Evolutionary conservation across 2,329 filamentous ascomycete genomes (phyloP), one percentile per base, ranked within the genome.

Genomic region (Epichloe festucae): DNA sequence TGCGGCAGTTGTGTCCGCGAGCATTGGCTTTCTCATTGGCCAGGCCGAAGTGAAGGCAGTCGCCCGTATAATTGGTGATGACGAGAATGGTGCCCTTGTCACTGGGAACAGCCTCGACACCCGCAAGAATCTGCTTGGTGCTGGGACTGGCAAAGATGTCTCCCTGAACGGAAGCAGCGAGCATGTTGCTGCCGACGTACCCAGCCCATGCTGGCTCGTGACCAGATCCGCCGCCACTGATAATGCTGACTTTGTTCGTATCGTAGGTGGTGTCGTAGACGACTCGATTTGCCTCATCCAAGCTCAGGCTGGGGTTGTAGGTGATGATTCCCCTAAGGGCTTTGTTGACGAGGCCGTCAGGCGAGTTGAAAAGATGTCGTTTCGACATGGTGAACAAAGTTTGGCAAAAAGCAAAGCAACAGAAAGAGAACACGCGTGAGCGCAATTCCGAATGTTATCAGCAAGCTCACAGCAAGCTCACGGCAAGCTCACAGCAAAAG

Each of bases 1-100:
- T 77, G 52, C 71, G 68, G 56, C 76, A 77, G 49, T 69, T 72
- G 56, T 76, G 73, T 17, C 78, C 78, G 21, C 67, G 69, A 5
- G 77, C 75, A 46, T 73, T 73, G 39, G 75, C 79, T 63, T 74
- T 79, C 57, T 79, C 78, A 48, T 75, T 75, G 2, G 79, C 79
- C 12, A 82, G 65, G 1, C 78, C 78, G 56, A 81, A 81, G 60
- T 82, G 79, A 54, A 82, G 67, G 52, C 79, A 79, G 62, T 82
- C 79, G 46, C 79, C 79, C 0, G 79, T 82, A 62, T 83, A 82
- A 64, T 84, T 84, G 45, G 78, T 82, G 54, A 82, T 75, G 48
- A 84, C 74, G 2, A 84, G 67, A 46, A 84, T 75, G 2, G 75
- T 76, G 39, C 80, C 80, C 58, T 67, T 69, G 36, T 72, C 69